Conservation (phyloP, 176 grass and related monocot species). For the Musa troglodytarum region DNA sequence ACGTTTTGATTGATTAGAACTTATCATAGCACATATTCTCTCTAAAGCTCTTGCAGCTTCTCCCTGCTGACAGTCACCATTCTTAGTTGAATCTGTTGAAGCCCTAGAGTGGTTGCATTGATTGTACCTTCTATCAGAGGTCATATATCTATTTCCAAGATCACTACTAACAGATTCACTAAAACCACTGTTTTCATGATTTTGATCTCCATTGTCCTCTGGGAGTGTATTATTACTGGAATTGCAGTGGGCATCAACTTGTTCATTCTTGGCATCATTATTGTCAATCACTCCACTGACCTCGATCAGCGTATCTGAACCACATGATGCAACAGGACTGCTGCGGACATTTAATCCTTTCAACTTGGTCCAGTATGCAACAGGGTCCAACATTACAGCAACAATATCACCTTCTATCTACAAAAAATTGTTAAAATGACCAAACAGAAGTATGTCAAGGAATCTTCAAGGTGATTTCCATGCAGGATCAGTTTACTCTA, state of each 20-base stretch:
- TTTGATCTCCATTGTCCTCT: conserved; percentile 30
- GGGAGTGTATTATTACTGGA: conserved; percentile 27
- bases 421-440: conserved; percentile 1
- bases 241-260: conserved; percentile 26
- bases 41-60: conserved; percentile 56
- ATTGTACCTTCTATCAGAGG: conserved; percentile 23
- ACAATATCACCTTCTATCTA: conserved; percentile 96
- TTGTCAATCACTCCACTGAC: conserved; percentile 36
- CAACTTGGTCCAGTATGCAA: conserved; percentile 62
- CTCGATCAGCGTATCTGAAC: conserved; percentile 26
- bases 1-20: conserved; percentile 52
- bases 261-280: conserved; percentile 30
- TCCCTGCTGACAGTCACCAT: conserved; percentile 15
- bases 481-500: conserved; percentile 1
- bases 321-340: conserved; percentile 33
- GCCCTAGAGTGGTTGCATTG: conserved; percentile 27
- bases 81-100: conserved; percentile 20
- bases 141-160: neutral
- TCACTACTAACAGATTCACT: conserved; percentile 51
- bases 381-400: conserved; percentile 66
- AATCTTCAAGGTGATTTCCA: neutral
- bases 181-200: conserved; percentile 61
- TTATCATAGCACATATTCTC: conserved; percentile 58
- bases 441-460: conserved; percentile 19
- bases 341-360: conserved; percentile 45